These are phyloP conservation scores for Sporothrix euskadiensis DNA, from an alignment of 2,329 filamentous ascomycete species.

Conservation along the genomic window DNA sequence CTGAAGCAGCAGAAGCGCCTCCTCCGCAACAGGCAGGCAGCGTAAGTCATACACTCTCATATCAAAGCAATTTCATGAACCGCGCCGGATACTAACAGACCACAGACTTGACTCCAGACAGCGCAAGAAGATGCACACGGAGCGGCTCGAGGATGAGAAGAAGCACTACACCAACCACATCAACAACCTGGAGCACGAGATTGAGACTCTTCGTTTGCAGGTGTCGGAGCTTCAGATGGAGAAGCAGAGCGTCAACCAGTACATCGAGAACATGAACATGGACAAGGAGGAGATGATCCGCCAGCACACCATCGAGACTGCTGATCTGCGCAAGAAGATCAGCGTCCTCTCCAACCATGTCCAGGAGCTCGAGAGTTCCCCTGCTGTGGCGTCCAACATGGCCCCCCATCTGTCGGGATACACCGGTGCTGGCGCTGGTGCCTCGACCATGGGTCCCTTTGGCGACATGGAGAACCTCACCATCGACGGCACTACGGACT, in stretches of 20 bases:
- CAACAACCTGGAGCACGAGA: slow-evolving; percentile 73
- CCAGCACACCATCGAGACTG: slow-evolving; percentile 84
- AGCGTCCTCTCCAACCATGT: slow-evolving; percentile 74
- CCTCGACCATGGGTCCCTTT: slow-evolving; percentile 58
- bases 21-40: slow-evolving; percentile 91
- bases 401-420: slow-evolving; percentile 49
- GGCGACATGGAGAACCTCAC: slow-evolving; percentile 80
- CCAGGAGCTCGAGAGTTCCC: slow-evolving; percentile 67
- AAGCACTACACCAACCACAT: slow-evolving; percentile 82
- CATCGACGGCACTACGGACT: slow-evolving; percentile 63
- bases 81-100: slow-evolving; percentile 24
- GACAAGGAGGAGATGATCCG: slow-evolving; percentile 93
- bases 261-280: slow-evolving; percentile 73
- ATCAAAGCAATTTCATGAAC: slow-evolving; percentile 20
- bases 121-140: slow-evolving; percentile 97
- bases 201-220: slow-evolving; percentile 66
- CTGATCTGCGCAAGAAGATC: slow-evolving; percentile 90
- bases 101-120: slow-evolving; percentile 88
- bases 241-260: slow-evolving; percentile 72
- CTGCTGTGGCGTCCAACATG: slow-evolving; percentile 42
- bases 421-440: slow-evolving; percentile 37
- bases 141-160: slow-evolving; percentile 95
- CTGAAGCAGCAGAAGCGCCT: slow-evolving; percentile 97
- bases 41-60: slow-evolving; percentile 60
- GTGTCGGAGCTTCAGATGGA: slow-evolving; percentile 71